Conservation (phyloP, 2,329 filamentous ascomycete species). For the Nemania diffusa region DNA sequence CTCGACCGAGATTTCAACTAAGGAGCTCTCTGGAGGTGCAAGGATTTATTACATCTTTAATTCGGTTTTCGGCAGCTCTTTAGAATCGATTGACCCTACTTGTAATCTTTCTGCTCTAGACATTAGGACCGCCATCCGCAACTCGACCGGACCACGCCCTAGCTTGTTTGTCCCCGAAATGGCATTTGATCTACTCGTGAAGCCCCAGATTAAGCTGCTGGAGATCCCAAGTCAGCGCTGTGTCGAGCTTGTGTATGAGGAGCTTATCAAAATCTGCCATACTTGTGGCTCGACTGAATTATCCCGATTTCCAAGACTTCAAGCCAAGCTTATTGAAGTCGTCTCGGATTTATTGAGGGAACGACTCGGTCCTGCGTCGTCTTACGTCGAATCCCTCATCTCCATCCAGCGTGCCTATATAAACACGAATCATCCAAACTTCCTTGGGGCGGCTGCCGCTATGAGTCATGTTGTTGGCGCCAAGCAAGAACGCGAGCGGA, state of each 20-base stretch:
- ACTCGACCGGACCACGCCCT: conserved; percentile 94
- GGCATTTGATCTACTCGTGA: conserved; percentile 96
- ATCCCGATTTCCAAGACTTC: conserved; percentile 88
- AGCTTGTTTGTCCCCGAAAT: conserved; percentile 98
- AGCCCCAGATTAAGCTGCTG: conserved; percentile 96
- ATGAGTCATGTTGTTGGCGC: conserved; percentile 97
- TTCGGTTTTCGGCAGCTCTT: conserved; percentile 94
- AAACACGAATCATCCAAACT: conserved; percentile 99
- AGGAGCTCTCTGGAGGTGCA: conserved; percentile 93
- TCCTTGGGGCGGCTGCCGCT: conserved; percentile 92
- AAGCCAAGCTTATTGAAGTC: conserved; percentile 97
- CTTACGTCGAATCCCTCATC: conserved; percentile 95
- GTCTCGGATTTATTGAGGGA: conserved; percentile 96
- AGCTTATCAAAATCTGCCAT: conserved; percentile 99
- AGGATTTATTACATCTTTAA: conserved; percentile 99
- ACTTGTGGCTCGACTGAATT: conserved; percentile 97
- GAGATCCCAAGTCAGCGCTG: conserved; percentile 96
- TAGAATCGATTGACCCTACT: conserved; percentile 96
- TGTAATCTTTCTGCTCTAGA: conserved; percentile 94
- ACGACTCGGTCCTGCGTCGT: conserved; percentile 86
- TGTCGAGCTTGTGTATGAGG: conserved; percentile 97
- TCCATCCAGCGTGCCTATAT: conserved; percentile 98
- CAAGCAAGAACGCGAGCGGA: conserved; percentile 94
- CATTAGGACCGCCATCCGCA: conserved; percentile 96
- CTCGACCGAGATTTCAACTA: conserved; percentile 97